A percentile compares a stretch with the other conserved stretches of the same genome.
Conservation (phyloP, 1,284 basidiomycete genomes). For the Melanopsichium pennsylvanicum region DNA sequence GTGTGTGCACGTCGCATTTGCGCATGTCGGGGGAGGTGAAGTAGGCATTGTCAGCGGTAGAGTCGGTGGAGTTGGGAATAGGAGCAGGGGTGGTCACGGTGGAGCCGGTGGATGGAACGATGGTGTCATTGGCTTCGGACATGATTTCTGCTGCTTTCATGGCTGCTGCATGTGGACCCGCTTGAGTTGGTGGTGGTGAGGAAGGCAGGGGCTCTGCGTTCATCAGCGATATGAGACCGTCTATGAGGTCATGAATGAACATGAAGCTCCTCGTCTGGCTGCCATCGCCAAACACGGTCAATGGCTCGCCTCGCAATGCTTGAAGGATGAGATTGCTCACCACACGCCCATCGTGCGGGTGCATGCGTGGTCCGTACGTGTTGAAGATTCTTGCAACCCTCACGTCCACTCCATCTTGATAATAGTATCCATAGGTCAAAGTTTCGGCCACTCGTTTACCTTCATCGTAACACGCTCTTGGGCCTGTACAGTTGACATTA, state of each 20-base stretch:
- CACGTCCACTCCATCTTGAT: slow-evolving; percentile 92
- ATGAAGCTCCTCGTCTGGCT: slow-evolving; percentile 90
- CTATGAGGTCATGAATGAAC: slow-evolving; percentile 72
- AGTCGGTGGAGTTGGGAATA: not conserved
- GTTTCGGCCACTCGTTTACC: slow-evolving; percentile 67
- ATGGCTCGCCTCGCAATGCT: slow-evolving; percentile 89
- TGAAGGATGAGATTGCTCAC: slow-evolving; percentile 99
- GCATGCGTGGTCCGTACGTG: slow-evolving; percentile 72
- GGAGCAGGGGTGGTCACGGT: slow-evolving; percentile 13
- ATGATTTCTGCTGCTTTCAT: slow-evolving; percentile 63
- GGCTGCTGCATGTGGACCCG: slow-evolving; percentile 2
- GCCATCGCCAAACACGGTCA: slow-evolving; percentile 97
- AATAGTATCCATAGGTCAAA: slow-evolving; percentile 72
- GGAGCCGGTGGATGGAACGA: slow-evolving; percentile 18
- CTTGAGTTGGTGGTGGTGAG: slow-evolving; percentile 72
- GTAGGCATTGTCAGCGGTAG: not conserved
- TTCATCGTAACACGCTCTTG: slow-evolving; percentile 97
- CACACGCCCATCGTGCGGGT: slow-evolving; percentile 92
- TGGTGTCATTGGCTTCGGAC: slow-evolving; percentile 28
- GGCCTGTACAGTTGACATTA: slow-evolving; percentile 95
- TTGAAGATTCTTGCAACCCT: slow-evolving; percentile 59
- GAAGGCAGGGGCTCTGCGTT: slow-evolving; percentile 27
- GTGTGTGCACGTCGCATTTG: slow-evolving; percentile 42
- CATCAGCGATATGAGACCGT: slow-evolving; percentile 66
- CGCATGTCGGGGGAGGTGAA: slow-evolving; percentile 4